Percentiles rank a stretch among this genome's conserved stretches.
Evolutionary conservation across 306 rosid species (phyloP).

Genomic region (Glycine soja): DNA sequence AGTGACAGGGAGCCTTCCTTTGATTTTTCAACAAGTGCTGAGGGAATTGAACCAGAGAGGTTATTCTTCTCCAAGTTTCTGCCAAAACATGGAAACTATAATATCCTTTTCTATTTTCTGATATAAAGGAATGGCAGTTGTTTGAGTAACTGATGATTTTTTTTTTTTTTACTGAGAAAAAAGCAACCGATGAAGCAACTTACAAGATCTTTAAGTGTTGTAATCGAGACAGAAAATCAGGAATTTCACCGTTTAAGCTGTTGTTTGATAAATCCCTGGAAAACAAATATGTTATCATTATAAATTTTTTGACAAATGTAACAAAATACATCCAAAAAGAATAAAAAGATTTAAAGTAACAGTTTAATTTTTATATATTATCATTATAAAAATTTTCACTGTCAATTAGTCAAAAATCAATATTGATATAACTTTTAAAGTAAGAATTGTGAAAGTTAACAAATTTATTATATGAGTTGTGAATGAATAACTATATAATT

Average conservation of each 20-base stretch:
- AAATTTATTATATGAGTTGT: too few species aligned
- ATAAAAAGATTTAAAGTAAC: background rate
- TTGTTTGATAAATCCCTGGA: slow-evolving; percentile 67
- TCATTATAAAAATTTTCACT: background rate
- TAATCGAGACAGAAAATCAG: slow-evolving; percentile 44
- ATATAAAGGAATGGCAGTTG: background rate
- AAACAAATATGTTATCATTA: slow-evolving; percentile 19
- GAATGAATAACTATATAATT: too few species aligned
- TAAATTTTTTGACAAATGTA: background rate
- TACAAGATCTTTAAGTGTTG: slow-evolving; percentile 46
- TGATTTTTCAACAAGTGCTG: slow-evolving; percentile 40
- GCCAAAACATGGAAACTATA: slow-evolving; percentile 5
- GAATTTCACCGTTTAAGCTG: slow-evolving; percentile 47
- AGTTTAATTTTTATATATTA: background rate
- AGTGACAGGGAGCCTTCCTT: slow-evolving; percentile 40
- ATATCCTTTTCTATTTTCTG: background rate
- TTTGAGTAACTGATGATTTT: background rate
- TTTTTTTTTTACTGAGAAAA: background rate
- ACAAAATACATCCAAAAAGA: background rate
- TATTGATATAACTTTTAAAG: background rate
- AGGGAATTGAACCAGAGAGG: slow-evolving; percentile 50
- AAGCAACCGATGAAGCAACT: slow-evolving; percentile 33
- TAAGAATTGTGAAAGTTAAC: background rate
- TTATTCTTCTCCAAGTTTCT: slow-evolving; percentile 62
- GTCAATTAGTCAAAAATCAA: background rate